A percentile compares a stretch with the other conserved stretches of the same genome.
Evolutionary conservation across 306 rosid species (phyloP).

Genomic region (Delonix regia): DNA sequence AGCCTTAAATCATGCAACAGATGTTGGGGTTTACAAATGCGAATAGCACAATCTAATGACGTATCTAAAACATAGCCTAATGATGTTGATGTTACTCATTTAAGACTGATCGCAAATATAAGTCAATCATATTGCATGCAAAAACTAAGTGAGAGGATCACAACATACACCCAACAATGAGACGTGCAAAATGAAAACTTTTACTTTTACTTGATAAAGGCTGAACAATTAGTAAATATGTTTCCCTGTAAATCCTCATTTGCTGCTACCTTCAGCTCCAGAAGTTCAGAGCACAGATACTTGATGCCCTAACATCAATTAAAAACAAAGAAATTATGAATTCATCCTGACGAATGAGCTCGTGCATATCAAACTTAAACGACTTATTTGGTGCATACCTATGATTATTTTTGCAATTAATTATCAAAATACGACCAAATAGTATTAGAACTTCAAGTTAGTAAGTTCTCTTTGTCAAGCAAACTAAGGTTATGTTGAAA

Average conservation of each 20-base stretch:
- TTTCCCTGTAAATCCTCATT: slow-evolving; percentile 45
- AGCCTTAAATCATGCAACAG: too few relatives aligned
- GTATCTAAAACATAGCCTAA: not conserved
- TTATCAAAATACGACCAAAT: not conserved
- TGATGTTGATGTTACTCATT: too few relatives aligned
- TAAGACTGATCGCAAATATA: not conserved
- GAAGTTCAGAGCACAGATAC: slow-evolving; percentile 56
- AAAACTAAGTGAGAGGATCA: not conserved
- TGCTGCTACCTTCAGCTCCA: slow-evolving; percentile 51
- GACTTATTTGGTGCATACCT: not conserved
- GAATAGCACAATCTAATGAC: not conserved
- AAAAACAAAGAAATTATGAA: not conserved
- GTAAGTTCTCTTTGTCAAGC: not conserved
- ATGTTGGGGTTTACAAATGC: not conserved
- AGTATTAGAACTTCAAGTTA: not conserved
- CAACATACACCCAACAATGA: not conserved
- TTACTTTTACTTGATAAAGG: slow-evolving; percentile 42
- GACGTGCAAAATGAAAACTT: not conserved
- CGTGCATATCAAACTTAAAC: not conserved
- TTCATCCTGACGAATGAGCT: not conserved
- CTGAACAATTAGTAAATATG: slow-evolving; percentile 44
- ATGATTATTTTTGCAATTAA: not conserved
- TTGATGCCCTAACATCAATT: slow-evolving; percentile 45
- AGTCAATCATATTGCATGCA: not conserved
- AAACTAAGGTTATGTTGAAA: too few relatives aligned